These are phyloP conservation scores for Phaeosphaeria sp. DNA, from an alignment of 2,329 filamentous ascomycete genomes.

Conservation along the genomic window DNA sequence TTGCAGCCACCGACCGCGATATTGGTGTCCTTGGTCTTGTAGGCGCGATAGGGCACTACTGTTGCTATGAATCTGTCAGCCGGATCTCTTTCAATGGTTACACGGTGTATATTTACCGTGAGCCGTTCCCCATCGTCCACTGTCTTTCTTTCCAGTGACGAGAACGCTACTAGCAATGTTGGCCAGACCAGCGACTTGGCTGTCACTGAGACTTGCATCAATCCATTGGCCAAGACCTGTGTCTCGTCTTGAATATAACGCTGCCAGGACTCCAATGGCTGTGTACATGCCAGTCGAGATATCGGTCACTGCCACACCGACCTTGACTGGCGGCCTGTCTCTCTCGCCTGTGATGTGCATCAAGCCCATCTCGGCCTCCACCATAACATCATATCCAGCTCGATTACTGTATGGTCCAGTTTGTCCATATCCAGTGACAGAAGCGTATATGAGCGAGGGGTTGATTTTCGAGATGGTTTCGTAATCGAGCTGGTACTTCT, in stretches of 20 bases:
- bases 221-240: slow-evolving; percentile 89
- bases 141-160: slow-evolving; percentile 84
- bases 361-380: slow-evolving; percentile 94
- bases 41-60: slow-evolving; percentile 93
- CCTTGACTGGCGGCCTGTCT: slow-evolving; percentile 91
- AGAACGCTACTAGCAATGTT: slow-evolving; percentile 93
- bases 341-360: slow-evolving; percentile 97
- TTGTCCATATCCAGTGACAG: slow-evolving; percentile 95
- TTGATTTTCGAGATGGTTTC: slow-evolving; percentile 80
- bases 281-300: slow-evolving; percentile 94
- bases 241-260: slow-evolving; percentile 74
- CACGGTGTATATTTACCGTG: slow-evolving; percentile 68
- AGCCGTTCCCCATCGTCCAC: slow-evolving; percentile 91
- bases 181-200: slow-evolving; percentile 87
- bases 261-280: slow-evolving; percentile 92
- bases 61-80: slow-evolving; percentile 65
- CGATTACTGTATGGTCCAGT: slow-evolving; percentile 86
- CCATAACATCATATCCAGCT: slow-evolving; percentile 98
- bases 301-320: slow-evolving; percentile 97
- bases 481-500: slow-evolving; percentile 91
- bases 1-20: slow-evolving; percentile 70
- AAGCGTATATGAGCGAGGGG: slow-evolving; percentile 87
- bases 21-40: slow-evolving; percentile 67
- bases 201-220: slow-evolving; percentile 88
- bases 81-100: neutral